These are phyloP conservation scores for Leucaena leucocephala DNA, from an alignment of 306 rosid species.

Conservation along the genomic window DNA sequence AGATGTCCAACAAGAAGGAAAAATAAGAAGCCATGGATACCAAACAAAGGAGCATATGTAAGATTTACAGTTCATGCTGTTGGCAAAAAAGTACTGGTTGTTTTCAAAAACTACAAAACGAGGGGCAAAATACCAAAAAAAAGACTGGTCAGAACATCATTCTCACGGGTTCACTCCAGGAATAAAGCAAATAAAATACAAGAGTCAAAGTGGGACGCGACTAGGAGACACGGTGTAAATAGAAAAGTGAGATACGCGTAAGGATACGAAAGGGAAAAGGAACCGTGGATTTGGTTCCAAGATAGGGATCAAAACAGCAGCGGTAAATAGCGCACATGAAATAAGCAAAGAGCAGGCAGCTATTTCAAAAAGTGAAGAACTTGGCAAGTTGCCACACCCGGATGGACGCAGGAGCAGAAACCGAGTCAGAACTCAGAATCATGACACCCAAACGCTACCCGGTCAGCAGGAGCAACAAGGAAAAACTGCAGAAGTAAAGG, in stretches of 20 bases:
- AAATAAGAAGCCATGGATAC: not conserved
- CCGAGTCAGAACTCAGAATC: not conserved
- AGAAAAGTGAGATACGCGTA: not conserved
- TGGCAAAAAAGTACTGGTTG: not conserved
- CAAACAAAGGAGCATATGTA: not conserved
- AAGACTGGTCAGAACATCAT: not conserved
- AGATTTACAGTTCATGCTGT: not conserved
- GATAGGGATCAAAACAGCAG: not conserved
- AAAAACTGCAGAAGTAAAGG: not conserved
- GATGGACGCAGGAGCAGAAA: not conserved
- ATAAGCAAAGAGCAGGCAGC: not conserved
- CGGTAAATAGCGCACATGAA: constrained; percentile 18
- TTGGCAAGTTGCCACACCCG: not conserved
- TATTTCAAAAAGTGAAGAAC: not conserved
- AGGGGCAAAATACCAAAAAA: not conserved
- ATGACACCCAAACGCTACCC: not conserved
- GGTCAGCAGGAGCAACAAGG: not conserved
- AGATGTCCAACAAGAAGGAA: not conserved
- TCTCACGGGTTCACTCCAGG: not conserved
- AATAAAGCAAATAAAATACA: not conserved
- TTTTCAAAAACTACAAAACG: not conserved
- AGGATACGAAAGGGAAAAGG: not conserved
- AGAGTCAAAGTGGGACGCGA: not conserved
- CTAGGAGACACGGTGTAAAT: not conserved
- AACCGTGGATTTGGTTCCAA: not conserved